Evolutionary conservation across 192 early-diverging fungal species (phyloP).

Genomic region (Backusella tarrabulga): DNA sequence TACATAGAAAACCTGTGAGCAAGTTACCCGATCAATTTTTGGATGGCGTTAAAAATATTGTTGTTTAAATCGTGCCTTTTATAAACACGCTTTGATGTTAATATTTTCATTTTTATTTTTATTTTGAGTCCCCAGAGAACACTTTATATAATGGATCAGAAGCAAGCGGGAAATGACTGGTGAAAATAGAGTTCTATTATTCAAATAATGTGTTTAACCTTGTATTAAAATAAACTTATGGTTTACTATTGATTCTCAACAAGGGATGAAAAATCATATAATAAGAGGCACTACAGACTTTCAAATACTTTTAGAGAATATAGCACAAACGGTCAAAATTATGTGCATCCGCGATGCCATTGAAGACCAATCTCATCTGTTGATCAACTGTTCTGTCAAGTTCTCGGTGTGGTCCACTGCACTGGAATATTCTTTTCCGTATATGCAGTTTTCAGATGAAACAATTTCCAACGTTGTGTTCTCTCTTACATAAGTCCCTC

Average conservation of each 20-base stretch:
- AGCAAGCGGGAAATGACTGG: not conserved
- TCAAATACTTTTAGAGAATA: not conserved
- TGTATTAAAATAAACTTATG: not conserved
- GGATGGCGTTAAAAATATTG: conserved; percentile 9
- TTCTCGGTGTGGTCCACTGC: too few species aligned
- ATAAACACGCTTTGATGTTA: not conserved
- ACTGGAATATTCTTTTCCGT: too few species aligned
- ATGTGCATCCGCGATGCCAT: too few species aligned
- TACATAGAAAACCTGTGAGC: conserved; percentile 36
- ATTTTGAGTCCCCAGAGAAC: not conserved
- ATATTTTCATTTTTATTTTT: not conserved
- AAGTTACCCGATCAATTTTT: conserved; percentile 18
- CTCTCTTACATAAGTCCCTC: too few species aligned
- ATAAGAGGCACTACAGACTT: not conserved
- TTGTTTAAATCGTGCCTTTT: not conserved
- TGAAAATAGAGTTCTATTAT: not conserved
- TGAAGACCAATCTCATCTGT: too few species aligned
- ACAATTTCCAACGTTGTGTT: too few species aligned
- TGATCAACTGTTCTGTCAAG: too few species aligned
- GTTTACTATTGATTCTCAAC: not conserved
- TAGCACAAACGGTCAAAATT: not conserved
- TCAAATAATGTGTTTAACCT: not conserved
- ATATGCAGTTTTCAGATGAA: too few species aligned
- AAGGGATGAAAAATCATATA: not conserved
- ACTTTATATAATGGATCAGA: not conserved